phyloP scores from a whole-genome alignment of 768 basidiomycete genomes.

The Mrakia blollopis region DNA sequence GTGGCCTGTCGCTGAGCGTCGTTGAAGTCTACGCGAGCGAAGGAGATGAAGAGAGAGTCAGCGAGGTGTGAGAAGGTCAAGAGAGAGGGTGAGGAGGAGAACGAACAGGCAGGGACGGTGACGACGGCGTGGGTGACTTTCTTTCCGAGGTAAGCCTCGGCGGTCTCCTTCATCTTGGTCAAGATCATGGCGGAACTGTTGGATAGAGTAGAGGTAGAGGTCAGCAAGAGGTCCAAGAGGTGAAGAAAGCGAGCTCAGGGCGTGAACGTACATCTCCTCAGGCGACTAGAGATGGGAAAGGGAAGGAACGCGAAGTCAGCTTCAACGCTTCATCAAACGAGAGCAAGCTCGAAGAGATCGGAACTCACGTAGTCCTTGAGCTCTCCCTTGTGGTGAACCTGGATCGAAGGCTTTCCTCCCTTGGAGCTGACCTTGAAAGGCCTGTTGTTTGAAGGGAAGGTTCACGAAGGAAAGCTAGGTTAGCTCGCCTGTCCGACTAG shows the following conservation, averaged over 20 bases:
- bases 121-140: conserved; percentile 96
- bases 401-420: conserved; percentile 71
- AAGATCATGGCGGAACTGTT: conserved; percentile 81
- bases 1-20: conserved; percentile 99
- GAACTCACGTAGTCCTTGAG: conserved; percentile 71
- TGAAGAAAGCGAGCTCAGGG: not conserved
- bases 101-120: conserved; percentile 88
- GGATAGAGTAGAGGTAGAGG: not conserved
- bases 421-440: conserved; percentile 78
- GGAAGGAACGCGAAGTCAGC: not conserved
- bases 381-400: conserved; percentile 73
- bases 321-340: not conserved
- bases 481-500: not conserved
- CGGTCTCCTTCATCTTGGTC: conserved; percentile 98
- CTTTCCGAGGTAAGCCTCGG: conserved; percentile 93
- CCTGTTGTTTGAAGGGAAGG: conserved; percentile 20
- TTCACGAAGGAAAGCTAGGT: not conserved
- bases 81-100: not conserved
- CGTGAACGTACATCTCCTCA: conserved; percentile 61
- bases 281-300: conserved; percentile 58
- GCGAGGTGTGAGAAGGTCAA: not conserved
- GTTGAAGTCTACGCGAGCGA: conserved; percentile 77
- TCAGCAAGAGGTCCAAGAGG: not conserved
- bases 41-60: conserved; percentile 17
- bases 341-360: not conserved